Evolutionary conservation across 208 protist genomes (phyloP).

Genomic region (Acanthamoeba healyi): DNA sequence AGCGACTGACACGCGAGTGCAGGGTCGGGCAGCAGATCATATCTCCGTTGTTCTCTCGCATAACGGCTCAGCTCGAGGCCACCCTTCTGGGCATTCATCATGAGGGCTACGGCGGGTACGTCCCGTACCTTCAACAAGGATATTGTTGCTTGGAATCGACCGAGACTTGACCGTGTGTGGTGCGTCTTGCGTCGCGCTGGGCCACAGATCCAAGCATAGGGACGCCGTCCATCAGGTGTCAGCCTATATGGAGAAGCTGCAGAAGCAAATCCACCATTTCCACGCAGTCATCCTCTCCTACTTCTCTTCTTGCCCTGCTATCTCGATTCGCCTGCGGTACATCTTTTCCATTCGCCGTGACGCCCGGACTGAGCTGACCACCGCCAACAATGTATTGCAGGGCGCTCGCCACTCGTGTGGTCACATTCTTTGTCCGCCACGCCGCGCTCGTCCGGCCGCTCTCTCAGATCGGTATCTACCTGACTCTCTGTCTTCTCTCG

Average conservation of each 20-base stretch:
- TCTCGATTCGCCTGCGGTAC: conserved; percentile 33
- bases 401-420: conserved; percentile 38
- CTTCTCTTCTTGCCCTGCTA: conserved; percentile 36
- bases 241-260: conserved; percentile 69
- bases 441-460: conserved; percentile 50
- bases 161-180: too few relatives aligned
- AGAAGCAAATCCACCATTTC: conserved; percentile 67
- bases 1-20: not conserved
- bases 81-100: conserved; percentile 55
- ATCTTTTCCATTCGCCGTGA: too few relatives aligned
- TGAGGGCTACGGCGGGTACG: conserved; percentile 58
- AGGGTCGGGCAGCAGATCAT: conserved; percentile 66
- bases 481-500: not conserved
- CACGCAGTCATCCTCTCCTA: conserved; percentile 19
- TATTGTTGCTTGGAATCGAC: too few relatives aligned
- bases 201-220: conserved; percentile 20
- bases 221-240: conserved; percentile 23
- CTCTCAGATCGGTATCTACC: conserved; percentile 39
- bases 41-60: conserved; percentile 38
- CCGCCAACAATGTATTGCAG: not conserved
- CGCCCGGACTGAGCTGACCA: too few relatives aligned
- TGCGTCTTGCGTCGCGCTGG: not conserved
- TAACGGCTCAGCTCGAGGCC: conserved; percentile 9
- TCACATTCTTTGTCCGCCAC: conserved; percentile 50
- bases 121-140: too few relatives aligned